These are phyloP conservation scores for Gentiana straminea DNA, from an alignment of 257 asterid species.

Conservation along the genomic window DNA sequence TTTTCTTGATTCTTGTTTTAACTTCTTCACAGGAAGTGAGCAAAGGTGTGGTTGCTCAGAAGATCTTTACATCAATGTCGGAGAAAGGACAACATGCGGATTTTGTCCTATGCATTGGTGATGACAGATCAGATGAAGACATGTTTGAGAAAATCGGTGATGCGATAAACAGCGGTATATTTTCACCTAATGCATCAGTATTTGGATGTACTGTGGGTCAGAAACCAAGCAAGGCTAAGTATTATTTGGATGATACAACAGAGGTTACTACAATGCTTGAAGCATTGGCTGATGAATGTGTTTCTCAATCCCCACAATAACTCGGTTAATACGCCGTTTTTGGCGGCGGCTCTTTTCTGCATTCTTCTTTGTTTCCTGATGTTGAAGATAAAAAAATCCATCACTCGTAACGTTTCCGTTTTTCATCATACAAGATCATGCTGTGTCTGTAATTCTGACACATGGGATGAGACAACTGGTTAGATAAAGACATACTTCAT, in stretches of 20 bases:
- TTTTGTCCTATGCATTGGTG: constrained; percentile 45
- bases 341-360: constrained; percentile 2
- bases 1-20: too few relatives aligned
- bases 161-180: constrained; percentile 14
- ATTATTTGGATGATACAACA: constrained; percentile 35
- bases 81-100: constrained; percentile 28
- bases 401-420: not conserved
- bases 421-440: not conserved
- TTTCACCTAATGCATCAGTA: constrained; percentile 19
- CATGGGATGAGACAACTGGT: not conserved
- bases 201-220: constrained; percentile 51
- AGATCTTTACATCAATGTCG: constrained; percentile 28
- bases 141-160: constrained; percentile 41
- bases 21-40: constrained; percentile 32
- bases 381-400: not conserved
- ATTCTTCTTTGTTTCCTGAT: not conserved
- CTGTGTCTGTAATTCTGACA: too few relatives aligned
- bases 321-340: constrained; percentile 6
- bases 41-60: constrained; percentile 44
- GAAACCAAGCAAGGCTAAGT: constrained; percentile 48
- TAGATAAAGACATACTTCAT: too few relatives aligned
- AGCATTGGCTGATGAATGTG: constrained; percentile 26
- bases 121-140: constrained; percentile 52
- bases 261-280: constrained; percentile 33
- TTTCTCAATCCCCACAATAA: constrained; percentile 6